Conservation (phyloP, 768 basidiomycete species). For the Suillus cothurnatus region DNA sequence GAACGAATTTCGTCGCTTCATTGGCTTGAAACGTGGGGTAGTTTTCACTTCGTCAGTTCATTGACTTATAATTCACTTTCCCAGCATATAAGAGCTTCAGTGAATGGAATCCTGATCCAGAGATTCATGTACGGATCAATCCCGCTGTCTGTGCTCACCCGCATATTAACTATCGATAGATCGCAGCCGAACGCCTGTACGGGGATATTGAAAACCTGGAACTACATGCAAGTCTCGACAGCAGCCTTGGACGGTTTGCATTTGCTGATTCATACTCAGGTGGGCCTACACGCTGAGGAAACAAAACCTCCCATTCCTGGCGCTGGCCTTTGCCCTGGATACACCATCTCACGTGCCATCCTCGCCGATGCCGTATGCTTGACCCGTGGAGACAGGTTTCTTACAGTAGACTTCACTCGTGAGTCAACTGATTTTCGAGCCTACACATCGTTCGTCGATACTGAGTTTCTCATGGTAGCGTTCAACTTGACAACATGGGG, state of each 20-base stretch:
- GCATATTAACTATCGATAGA: constrained; percentile 35
- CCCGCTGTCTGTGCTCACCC: not conserved
- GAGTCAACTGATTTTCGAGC: constrained; percentile 26
- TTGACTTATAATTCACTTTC: constrained; percentile 9
- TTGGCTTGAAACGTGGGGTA: constrained; percentile 65
- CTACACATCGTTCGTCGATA: not conserved
- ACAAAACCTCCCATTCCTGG: constrained; percentile 64
- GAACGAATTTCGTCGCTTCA: constrained; percentile 73
- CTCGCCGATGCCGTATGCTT: constrained; percentile 77
- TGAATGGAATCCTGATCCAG: constrained; percentile 71
- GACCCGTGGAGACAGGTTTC: constrained; percentile 77
- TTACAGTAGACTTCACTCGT: constrained; percentile 81
- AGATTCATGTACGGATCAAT: constrained; percentile 49
- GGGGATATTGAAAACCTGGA: constrained; percentile 78
- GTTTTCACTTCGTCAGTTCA: not conserved
- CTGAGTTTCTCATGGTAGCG: constrained; percentile 42
- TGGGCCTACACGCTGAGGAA: constrained; percentile 74
- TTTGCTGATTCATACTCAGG: constrained; percentile 34
- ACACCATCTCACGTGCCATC: constrained; percentile 85
- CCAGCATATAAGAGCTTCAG: constrained; percentile 62
- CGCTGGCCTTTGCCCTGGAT: constrained; percentile 80
- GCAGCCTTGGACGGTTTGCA: not conserved
- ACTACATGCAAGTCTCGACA: constrained; percentile 56
- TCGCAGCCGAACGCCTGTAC: constrained; percentile 66
- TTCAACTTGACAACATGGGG: constrained; percentile 81